Percentiles rank a stretch among this genome's conserved stretches.
phyloP scores from a whole-genome alignment of 2,329 filamentous ascomycete species.

The Xylaria sp. region DNA sequence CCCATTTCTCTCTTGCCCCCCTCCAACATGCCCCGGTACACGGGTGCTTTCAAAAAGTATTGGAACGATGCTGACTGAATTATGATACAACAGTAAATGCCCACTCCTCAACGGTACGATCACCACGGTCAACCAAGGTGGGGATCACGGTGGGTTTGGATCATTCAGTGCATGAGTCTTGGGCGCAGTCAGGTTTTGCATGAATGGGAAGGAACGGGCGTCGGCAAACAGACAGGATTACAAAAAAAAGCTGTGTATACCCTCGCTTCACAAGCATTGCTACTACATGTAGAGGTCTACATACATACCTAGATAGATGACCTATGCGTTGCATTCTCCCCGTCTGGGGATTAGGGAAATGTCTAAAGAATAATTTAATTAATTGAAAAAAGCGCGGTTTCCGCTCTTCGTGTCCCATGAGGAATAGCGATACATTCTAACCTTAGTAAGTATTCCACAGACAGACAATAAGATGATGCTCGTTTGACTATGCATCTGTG shows the following conservation, averaged over 20 bases:
- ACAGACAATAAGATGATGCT: too few relatives aligned
- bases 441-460: background rate
- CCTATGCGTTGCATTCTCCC: background rate
- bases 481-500: background rate
- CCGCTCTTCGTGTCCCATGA: background rate
- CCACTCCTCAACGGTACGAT: conserved; percentile 85
- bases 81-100: conserved; percentile 58
- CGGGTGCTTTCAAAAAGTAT: conserved; percentile 7
- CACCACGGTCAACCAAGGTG: conserved; percentile 62
- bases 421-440: background rate
- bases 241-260: conserved; percentile 1
- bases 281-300: background rate
- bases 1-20: background rate
- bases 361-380: background rate
- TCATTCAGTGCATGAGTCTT: conserved; percentile 52
- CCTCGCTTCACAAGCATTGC: background rate
- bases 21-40: background rate
- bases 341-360: background rate
- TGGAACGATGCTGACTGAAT: conserved; percentile 37
- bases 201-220: background rate
- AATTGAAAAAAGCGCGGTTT: background rate
- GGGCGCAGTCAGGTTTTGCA: background rate
- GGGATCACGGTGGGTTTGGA: conserved; percentile 64
- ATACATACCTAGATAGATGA: background rate
- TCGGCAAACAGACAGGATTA: background rate